Conservation (phyloP, 306 rosid genomes). For the Rosa chinensis region DNA sequence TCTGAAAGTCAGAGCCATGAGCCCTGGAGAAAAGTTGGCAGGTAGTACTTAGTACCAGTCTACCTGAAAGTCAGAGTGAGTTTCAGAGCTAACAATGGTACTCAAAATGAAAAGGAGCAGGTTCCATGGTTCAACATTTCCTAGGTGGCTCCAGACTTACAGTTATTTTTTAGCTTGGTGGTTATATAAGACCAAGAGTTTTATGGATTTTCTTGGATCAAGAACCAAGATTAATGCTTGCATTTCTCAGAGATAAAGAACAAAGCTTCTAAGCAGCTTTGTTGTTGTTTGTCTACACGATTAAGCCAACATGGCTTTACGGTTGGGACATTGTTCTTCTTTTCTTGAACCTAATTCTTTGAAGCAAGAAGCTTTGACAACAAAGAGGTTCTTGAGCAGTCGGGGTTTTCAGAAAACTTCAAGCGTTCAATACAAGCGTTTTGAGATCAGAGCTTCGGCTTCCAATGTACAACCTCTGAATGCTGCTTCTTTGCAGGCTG, state of each 20-base stretch:
- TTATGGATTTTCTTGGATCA: slow-evolving; percentile 16
- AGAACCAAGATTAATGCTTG: slow-evolving; percentile 3
- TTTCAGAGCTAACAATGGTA: neutral
- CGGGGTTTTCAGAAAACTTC: slow-evolving; percentile 1
- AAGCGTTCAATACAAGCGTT: neutral
- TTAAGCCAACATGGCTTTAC: slow-evolving; percentile 20
- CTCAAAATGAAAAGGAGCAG: neutral
- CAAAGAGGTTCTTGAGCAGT: neutral
- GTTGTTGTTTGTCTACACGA: slow-evolving; percentile 1
- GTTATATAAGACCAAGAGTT: slow-evolving; percentile 15
- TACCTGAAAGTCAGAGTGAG: slow-evolving; percentile 4
- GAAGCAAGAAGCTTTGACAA: neutral
- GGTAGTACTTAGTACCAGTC: neutral
- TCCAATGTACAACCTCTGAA: slow-evolving; percentile 1
- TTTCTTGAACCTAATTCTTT: slow-evolving; percentile 11
- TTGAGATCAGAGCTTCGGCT: slow-evolving; percentile 8
- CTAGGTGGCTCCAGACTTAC: slow-evolving; percentile 1
- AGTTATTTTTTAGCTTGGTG: neutral
- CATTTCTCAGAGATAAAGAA: slow-evolving; percentile 3
- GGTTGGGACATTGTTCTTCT: slow-evolving; percentile 17
- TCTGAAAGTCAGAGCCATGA: slow-evolving; percentile 10
- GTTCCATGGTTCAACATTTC: slow-evolving; percentile 5
- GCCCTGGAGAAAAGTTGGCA: slow-evolving; percentile 2
- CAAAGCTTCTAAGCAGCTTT: neutral
- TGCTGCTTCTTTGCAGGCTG: slow-evolving; percentile 14